phyloP scores from a whole-genome alignment of 345 rosid species.

The Populus simonii region DNA sequence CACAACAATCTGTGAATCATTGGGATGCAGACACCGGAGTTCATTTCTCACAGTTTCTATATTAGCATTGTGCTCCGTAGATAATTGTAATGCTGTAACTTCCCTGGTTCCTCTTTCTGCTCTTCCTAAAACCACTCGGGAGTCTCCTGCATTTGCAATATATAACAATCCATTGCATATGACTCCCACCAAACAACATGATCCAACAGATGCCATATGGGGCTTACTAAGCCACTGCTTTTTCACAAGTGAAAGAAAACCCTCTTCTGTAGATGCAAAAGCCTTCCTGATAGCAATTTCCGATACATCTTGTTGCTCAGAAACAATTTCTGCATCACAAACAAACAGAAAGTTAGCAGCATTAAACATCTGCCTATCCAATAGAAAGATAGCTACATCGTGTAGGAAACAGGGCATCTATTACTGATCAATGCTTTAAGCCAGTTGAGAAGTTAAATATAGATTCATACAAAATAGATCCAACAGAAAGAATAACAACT shows the following conservation, averaged over 20 bases:
- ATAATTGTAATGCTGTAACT: slow-evolving; percentile 57
- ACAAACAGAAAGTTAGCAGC: not conserved
- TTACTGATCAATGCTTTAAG: not conserved
- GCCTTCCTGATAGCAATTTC: slow-evolving; percentile 53
- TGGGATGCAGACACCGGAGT: slow-evolving; percentile 59
- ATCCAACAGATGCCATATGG: slow-evolving; percentile 72
- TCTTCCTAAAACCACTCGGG: slow-evolving; percentile 69
- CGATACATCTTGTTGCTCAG: slow-evolving; percentile 47
- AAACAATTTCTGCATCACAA: slow-evolving; percentile 43
- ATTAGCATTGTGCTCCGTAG: slow-evolving; percentile 73
- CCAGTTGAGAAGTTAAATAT: not conserved
- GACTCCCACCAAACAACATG: slow-evolving; percentile 72
- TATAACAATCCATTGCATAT: slow-evolving; percentile 63
- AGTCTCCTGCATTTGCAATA: slow-evolving; percentile 76
- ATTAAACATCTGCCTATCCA: not conserved
- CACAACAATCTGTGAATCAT: slow-evolving; percentile 57
- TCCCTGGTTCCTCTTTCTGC: slow-evolving; percentile 34
- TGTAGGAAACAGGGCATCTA: too few species aligned
- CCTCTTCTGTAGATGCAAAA: slow-evolving; percentile 55
- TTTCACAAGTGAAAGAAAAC: slow-evolving; percentile 54
- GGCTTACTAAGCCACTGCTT: slow-evolving; percentile 62
- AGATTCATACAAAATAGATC: not conserved
- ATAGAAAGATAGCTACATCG: too few species aligned
- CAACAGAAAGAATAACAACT: too few species aligned
- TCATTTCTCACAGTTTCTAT: slow-evolving; percentile 60